Base-by-base conservation (phyloP, 2,329 filamentous ascomycete genomes). In the Dothidotthia symphoricarpi region DNA sequence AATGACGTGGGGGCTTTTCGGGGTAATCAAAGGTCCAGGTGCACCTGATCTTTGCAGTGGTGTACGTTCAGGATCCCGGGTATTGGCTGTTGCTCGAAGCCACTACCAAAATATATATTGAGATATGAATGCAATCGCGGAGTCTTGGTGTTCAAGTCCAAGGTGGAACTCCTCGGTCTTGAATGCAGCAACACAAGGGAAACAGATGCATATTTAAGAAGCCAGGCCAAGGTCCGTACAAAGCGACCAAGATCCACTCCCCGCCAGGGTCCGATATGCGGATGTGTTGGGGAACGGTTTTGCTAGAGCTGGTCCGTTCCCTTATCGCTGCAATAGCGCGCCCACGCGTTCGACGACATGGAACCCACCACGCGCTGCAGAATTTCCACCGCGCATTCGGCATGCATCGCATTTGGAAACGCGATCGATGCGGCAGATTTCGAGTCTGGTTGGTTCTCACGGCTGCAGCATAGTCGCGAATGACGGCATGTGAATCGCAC, bases 1-100 rank as follows among this genome's bases (percentile, higher is more conserved):
- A 39, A 61, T 64, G 59, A 61, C 59, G 59, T 63, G 57, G 49
- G 43, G 49, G 42, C 40, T 27, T 47, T 28, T 33, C 32, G n/a
- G n/a, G n/a, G n/a, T n/a, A n/a, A n/a, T n/a, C n/a, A n/a, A n/a
- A n/a, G n/a, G n/a, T n/a, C n/a, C n/a, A n/a, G n/a, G n/a, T n/a
- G 41, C 34, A 47, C 40, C 45, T 51, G 33, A 41, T 31, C 32
- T 29, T 42, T 32, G 31, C 24, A 59, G 51, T 43, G 57, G 58
- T 35, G 59, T 38, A 14, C 45, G 49, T 43, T 54, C 53, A 24
- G 47, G 39, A 54, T 51, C 52, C 53, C 51, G 43, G 24, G 22
- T 53, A 45, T 27, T 26, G 38, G 22, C 19, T 34, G 35, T n/a
- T 3, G 22, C 22, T 24, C 13, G 24, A 16, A 33, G 14, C 17